Conservation (phyloP, 805 yeast species). For the Starmera dryadoides region DNA sequence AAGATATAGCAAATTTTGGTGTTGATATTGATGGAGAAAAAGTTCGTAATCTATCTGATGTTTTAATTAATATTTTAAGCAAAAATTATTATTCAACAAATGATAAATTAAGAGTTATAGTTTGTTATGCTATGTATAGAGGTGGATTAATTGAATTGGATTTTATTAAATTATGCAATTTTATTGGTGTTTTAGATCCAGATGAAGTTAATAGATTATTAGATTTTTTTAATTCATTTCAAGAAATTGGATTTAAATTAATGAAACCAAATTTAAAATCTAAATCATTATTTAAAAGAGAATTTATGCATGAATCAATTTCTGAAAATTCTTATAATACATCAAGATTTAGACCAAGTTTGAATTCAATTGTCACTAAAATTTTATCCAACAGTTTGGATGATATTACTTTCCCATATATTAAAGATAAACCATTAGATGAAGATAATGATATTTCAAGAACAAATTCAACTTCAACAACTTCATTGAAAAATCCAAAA, state of each 20-base stretch:
- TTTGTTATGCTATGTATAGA: constrained; percentile 70
- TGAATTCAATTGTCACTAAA: constrained; percentile 49
- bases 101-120: constrained; percentile 70
- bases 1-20: constrained; percentile 70
- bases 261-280: constrained; percentile 34
- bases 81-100: constrained; percentile 41
- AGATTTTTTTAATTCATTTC: constrained; percentile 50
- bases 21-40: constrained; percentile 59
- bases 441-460: constrained; percentile 26
- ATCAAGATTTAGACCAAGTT: constrained; percentile 67
- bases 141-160: constrained; percentile 78
- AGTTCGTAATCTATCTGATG: constrained; percentile 52
- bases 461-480: constrained; percentile 26
- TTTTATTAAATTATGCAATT: constrained; percentile 59
- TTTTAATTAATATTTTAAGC: constrained; percentile 47
- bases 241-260: constrained; percentile 49
- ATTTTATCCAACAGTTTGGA: constrained; percentile 46
- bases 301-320: constrained; percentile 46
- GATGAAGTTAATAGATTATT: constrained; percentile 37
- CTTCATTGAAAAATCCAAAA: constrained; percentile 60
- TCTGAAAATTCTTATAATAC: constrained; percentile 43
- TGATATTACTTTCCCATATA: constrained; percentile 61
- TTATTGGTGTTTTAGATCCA: constrained; percentile 33
- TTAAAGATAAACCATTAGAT: constrained; percentile 64
- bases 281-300: constrained; percentile 36